Evolutionary conservation across 108 stramenopile species (phyloP), one percentile per base, ranked within the genome.

Genomic region (Discostella pseudostelligera): DNA sequence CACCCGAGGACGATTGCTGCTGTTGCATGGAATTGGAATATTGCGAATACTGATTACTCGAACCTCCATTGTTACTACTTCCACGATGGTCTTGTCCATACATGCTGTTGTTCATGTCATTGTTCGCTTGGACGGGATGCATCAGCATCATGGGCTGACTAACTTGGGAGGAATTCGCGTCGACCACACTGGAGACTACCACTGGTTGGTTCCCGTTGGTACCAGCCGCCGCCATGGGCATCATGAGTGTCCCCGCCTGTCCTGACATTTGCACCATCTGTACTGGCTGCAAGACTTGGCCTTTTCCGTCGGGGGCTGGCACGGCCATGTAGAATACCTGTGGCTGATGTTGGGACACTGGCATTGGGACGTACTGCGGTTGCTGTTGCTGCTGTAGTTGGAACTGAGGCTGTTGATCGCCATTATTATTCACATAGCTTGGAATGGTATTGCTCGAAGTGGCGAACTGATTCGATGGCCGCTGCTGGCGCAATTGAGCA

Each of bases 291-390:
- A 93, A 69, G 39, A 89, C 84, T 56, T 93, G 92, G 0, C 87
- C 83, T n/a, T 82, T 81, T 8, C 93, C 93, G 69, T 90, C 93
- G 14, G 88, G 84, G 28, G 89, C 79, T n/a, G 87, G 84, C 43
- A 94, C 90, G 37, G 93, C 90, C 90, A 94, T 91, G 85, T 94
- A 94, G 46, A 94, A 83, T 16, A 94, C 79, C 63, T 92, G 89
- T 21, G 67, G 37, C 35, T 76, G 60, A 67, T 82, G 60, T 59
- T 76, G 62, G 25, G 36, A 17, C 24, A 35, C 32, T 12, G 61
- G 61, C 56, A 64, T 20, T 28, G 70, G 70, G 16, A 48, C 39
- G 47, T 69, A 65, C 39, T 65, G 69, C 64, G 74, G 76, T 43
- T 78, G 75, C 12, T 63, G 70, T 53, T 80, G 75, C 49, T 68